phyloP scores from a whole-genome alignment of 495 filamentous ascomycete genomes.

The Neurospora sp. region DNA sequence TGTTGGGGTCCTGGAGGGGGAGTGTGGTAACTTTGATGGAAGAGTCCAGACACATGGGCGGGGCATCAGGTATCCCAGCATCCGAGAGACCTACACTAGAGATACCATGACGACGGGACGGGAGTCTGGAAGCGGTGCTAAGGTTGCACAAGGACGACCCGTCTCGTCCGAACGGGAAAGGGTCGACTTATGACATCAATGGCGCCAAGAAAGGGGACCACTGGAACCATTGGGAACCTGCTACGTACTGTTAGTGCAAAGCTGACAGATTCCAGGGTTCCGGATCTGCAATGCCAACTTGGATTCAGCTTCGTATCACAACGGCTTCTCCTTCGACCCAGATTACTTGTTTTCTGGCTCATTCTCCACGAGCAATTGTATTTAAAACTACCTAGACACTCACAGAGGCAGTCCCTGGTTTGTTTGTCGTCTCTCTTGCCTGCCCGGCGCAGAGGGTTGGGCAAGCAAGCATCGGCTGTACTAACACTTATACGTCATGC shows the following conservation, averaged over 20 bases:
- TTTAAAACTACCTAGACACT: neutral
- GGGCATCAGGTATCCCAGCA: neutral
- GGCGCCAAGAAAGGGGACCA: slow-evolving; percentile 3
- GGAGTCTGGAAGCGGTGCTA: neutral
- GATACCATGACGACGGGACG: neutral
- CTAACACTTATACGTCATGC: neutral
- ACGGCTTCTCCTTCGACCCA: neutral
- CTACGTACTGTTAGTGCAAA: neutral
- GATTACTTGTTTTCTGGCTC: neutral
- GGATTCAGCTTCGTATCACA: neutral
- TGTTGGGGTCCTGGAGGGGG: neutral
- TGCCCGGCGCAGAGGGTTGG: neutral
- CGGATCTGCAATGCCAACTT: neutral
- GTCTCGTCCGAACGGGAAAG: neutral
- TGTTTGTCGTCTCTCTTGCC: neutral
- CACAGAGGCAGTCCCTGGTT: neutral
- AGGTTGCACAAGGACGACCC: neutral
- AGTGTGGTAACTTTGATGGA: neutral
- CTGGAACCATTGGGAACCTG: neutral
- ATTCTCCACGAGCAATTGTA: neutral
- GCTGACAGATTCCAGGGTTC: neutral
- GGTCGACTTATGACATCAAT: slow-evolving; percentile 19
- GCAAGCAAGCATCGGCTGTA: neutral
- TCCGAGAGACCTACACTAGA: neutral
- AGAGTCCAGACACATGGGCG: neutral